Evolutionary conservation across 2,329 filamentous ascomycete species (phyloP).

Genomic region (Taxawa tesnikishii): DNA sequence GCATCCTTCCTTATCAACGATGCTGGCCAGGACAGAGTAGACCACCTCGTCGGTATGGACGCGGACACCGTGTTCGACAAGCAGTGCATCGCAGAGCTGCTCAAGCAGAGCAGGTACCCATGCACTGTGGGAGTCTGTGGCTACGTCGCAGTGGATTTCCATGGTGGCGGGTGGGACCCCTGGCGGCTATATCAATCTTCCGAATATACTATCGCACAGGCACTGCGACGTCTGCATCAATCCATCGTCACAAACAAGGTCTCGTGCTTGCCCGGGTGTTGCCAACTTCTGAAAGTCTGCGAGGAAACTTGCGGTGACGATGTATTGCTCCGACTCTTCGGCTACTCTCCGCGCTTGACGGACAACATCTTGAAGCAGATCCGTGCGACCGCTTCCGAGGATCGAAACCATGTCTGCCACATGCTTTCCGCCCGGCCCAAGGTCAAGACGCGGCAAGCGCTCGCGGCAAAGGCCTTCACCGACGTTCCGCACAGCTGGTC

Average conservation of each 20-base stretch:
- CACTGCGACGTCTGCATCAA: slow-evolving; percentile 37
- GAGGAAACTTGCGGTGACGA: slow-evolving; percentile 24
- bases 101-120: slow-evolving; percentile 28
- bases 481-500: too few species aligned
- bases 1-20: neutral
- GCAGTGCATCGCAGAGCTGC: slow-evolving; percentile 31
- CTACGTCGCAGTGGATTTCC: slow-evolving; percentile 37
- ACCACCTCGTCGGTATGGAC: slow-evolving; percentile 13
- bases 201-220: too few species aligned
- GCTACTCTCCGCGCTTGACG: slow-evolving; percentile 36
- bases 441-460: slow-evolving; percentile 34
- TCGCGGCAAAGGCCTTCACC: slow-evolving; percentile 36
- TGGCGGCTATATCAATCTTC: slow-evolving; percentile 33
- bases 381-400: slow-evolving; percentile 38
- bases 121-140: slow-evolving; percentile 37
- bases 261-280: slow-evolving; percentile 38
- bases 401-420: slow-evolving; percentile 37
- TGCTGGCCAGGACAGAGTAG: neutral
- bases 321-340: slow-evolving; percentile 31
- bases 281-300: slow-evolving; percentile 37
- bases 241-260: slow-evolving; percentile 38
- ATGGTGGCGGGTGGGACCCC: slow-evolving; percentile 26
- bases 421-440: slow-evolving; percentile 37
- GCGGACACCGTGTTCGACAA: slow-evolving; percentile 35
- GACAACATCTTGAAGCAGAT: slow-evolving; percentile 38